phyloP scores from a whole-genome alignment of 2,329 filamentous ascomycete species.

The Pochonia chlamydosporia region DNA sequence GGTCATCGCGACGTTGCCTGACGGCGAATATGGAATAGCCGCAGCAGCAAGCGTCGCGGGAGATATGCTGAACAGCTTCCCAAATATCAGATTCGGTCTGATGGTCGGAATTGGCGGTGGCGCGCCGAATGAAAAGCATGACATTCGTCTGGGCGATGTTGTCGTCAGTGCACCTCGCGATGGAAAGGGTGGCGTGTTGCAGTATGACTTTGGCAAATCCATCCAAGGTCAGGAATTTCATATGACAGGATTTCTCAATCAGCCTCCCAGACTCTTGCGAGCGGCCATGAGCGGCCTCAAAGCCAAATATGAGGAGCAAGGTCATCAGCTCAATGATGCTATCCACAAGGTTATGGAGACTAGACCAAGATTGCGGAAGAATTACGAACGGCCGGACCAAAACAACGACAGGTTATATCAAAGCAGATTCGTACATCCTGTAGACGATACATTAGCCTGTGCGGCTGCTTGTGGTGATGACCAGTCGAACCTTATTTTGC shows the following conservation, averaged over 20 bases:
- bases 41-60: neutral
- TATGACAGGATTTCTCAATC: slow-evolving; percentile 1
- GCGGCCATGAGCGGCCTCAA: neutral
- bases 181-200: neutral
- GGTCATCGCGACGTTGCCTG: slow-evolving; percentile 9
- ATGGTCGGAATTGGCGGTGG: slow-evolving; percentile 13
- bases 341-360: slow-evolving; percentile 1
- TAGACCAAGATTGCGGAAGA: slow-evolving; percentile 4
- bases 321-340: slow-evolving; percentile 8
- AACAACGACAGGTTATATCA: slow-evolving; percentile 9
- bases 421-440: slow-evolving; percentile 4
- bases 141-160: slow-evolving; percentile 11
- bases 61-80: slow-evolving; percentile 3
- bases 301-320: neutral
- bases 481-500: neutral
- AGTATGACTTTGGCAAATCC: neutral
- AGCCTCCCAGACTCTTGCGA: slow-evolving; percentile 4
- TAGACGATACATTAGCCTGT: neutral
- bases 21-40: neutral
- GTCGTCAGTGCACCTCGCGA: slow-evolving; percentile 8
- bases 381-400: slow-evolving; percentile 7
- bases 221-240: neutral
- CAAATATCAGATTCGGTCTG: slow-evolving; percentile 4
- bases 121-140: slow-evolving; percentile 5
- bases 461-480: neutral